Conservation (phyloP, 441 rosid species). For the Metrosideros polymorpha region DNA sequence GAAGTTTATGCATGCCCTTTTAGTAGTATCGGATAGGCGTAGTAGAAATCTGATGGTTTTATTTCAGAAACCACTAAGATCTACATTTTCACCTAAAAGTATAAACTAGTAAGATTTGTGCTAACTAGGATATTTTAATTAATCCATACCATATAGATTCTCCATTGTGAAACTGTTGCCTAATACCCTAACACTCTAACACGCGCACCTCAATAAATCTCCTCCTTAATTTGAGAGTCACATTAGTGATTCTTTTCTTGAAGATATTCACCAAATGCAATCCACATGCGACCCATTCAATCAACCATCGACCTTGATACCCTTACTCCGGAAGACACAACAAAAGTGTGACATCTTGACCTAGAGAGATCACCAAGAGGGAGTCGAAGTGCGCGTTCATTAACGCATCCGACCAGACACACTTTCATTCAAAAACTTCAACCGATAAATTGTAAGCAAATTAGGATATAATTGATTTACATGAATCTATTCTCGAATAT, state of each 20-base stretch:
- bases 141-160: background rate
- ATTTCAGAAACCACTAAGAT: background rate
- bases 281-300: background rate
- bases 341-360: background rate
- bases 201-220: background rate
- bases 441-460: background rate
- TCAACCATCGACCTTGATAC: background rate
- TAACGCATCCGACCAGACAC: accelerated
- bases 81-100: background rate
- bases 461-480: background rate
- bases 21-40: background rate
- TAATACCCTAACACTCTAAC: background rate
- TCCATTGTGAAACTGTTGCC: background rate
- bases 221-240: background rate
- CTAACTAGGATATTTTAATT: background rate
- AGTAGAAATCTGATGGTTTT: background rate
- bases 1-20: background rate
- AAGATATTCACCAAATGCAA: background rate
- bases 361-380: background rate
- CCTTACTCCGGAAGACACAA: background rate
- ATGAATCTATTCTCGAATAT: background rate
- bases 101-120: background rate
- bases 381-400: background rate
- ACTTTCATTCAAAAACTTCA: background rate
- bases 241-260: background rate